Evolutionary conservation across 805 yeast species (phyloP), one percentile per base, ranked within the genome.

Genomic region (Candida jianshihensis): DNA sequence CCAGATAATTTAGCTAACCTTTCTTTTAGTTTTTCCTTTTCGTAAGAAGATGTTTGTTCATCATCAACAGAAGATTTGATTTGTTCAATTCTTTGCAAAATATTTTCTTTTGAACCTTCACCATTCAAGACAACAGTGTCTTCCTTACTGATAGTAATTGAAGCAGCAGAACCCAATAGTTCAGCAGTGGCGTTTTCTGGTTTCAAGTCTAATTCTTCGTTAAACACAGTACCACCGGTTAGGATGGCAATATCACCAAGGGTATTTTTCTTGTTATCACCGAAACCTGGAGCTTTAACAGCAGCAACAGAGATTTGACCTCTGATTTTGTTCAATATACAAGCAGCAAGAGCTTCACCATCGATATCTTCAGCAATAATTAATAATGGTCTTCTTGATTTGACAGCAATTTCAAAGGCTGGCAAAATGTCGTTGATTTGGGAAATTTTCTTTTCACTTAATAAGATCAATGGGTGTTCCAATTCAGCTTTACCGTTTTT

Each of bases 211-310:
- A 96, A 43, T 49, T 57, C 48, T 89, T 81, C 68, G 89, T 49
- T 51, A 51, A 51, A 51, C 24, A 51, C 56, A 16, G 56, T 51
- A 49, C 56, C 95, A 42, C 97, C 97, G 29, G 97, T 82, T 50
- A 92, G 74, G 59, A 89, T 82, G 59, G 97, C 96, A 66, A 90
- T 83, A 64, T 90, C 98, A 39, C 57, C 97, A 96, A 51, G 88
- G 68, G 54, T 85, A 88, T 75, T 88, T 87, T 79, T 92, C 88
- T 73, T 84, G 84, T 92, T 92, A 72, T 90, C 97, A 66, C 98
- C 98, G 57, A 92, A 90, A 39, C 98, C 98, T 60, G 98, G 98
- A 31, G 97, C 97, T 76, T 92, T 90, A 51, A 90, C 97, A 54
- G 95, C 94, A 61, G 90, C 85, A 44, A 92, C 97, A 68, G 88